Evolutionary conservation across 1,284 basidiomycete genomes (phyloP).

Genomic region (Bondarzewia mesenterica): DNA sequence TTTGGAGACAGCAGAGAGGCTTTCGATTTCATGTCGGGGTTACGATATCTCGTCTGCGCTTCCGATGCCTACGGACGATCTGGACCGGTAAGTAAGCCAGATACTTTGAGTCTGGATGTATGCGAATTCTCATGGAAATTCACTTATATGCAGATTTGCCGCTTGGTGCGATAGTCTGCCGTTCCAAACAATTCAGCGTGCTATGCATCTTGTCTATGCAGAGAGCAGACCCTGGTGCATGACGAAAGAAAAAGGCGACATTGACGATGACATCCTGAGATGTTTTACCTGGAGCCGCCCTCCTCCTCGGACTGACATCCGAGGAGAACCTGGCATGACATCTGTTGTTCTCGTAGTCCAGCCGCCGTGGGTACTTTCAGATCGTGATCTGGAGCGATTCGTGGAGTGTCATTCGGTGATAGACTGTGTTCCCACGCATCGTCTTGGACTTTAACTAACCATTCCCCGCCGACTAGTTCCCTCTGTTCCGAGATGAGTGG

Average conservation of each 20-base stretch:
- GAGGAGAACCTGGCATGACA: constrained; percentile 15
- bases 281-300: constrained; percentile 41
- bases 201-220: constrained; percentile 41
- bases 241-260: constrained; percentile 26
- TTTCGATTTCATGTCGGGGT: not conserved
- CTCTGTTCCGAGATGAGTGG: constrained; percentile 8
- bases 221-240: constrained; percentile 36
- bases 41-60: not conserved
- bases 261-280: constrained; percentile 35
- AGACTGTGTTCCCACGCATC: too few relatives aligned
- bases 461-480: constrained; percentile 7
- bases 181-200: constrained; percentile 44
- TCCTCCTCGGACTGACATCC: constrained; percentile 9
- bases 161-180: constrained; percentile 44
- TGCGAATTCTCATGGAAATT: not conserved
- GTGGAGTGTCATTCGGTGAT: constrained; percentile 37
- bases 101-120: not conserved
- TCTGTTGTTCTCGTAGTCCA: constrained; percentile 48
- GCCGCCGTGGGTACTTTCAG: constrained; percentile 57
- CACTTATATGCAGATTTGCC: constrained; percentile 21
- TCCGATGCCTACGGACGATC: not conserved
- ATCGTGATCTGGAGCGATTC: constrained; percentile 49
- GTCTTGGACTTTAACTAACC: not conserved
- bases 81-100: not conserved
- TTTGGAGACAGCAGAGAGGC: not conserved